Evolutionary conservation across 106 monocot species (phyloP), one percentile per base, ranked within the genome.

Genomic region (Hemerocallis citrina): DNA sequence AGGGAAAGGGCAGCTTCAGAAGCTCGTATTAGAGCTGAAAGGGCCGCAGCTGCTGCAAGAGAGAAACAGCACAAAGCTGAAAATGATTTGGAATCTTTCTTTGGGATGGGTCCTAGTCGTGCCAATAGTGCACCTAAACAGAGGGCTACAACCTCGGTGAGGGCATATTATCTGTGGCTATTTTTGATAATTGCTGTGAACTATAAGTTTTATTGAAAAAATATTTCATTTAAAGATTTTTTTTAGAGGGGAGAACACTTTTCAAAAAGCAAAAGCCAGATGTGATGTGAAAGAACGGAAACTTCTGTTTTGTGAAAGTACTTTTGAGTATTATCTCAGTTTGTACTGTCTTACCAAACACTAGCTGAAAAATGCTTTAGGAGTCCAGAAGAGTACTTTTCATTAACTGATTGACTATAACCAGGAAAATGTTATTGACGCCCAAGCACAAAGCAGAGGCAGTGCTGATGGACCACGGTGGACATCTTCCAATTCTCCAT

Each of bases 11-110:
- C 55, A 31, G 47, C 64, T 22, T 44, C 59, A 22, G 74, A 45
- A 63, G 57, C 63, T 14, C 56, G 52, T 24, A n/a, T n/a, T n/a
- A n/a, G n/a, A n/a, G 25, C 24, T 25, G 78, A 78, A 46, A 71
- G 32, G 49, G 61, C 40, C 45, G 52, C 66, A 6, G 42, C 38
- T 21, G 32, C 69, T 45, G 75, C 77, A 59, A 75, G 66, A 46
- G 85, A 80, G 75, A 85, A 68, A 64, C 82, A 68, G 46, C 49
- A 68, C 14, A 74, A 57, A 50, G 68, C 73, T 59, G 85, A 89
- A 40, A 78, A 79, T 81, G 90, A 96, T 74, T 78, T 91, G 19
- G 89, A 96, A 25, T 81, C 83, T 0, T 83, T 91, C 61, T 87
- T 96, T 55, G 64, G 81, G 41, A 85, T 75, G 87, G 75, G 78